Evolutionary conservation across 192 early-diverging fungal species (phyloP).

Genomic region (Allomyces javanicus): DNA sequence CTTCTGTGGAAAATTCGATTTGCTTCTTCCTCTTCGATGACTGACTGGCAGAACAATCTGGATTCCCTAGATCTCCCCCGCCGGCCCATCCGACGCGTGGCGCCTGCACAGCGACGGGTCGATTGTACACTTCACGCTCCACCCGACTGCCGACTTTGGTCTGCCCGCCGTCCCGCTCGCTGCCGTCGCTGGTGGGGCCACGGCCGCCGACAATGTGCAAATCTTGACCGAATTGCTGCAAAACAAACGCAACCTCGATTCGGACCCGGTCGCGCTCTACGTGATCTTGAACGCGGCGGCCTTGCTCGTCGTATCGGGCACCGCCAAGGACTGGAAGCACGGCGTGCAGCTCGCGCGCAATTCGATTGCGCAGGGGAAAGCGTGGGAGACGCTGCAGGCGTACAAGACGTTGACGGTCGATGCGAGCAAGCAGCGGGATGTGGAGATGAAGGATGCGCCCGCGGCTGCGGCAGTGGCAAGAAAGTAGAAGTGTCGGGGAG

Average conservation of each 20-base stretch:
- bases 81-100: conserved; percentile 80
- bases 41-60: background rate
- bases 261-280: conserved; percentile 64
- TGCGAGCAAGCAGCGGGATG: too few species aligned
- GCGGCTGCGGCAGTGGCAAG: too few species aligned
- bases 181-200: conserved; percentile 45
- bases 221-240: conserved; percentile 36
- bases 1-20: background rate
- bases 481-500: too few species aligned
- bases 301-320: conserved; percentile 58
- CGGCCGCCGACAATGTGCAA: conserved; percentile 50
- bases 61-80: conserved; percentile 49
- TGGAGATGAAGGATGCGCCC: too few species aligned
- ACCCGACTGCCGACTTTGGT: conserved; percentile 69
- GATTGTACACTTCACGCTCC: conserved; percentile 41
- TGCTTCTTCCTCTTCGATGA: background rate
- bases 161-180: conserved; percentile 49
- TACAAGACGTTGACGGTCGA: conserved; percentile 15
- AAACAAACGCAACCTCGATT: background rate
- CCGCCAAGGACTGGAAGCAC: conserved; percentile 44
- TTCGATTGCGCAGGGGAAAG: conserved; percentile 51
- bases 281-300: conserved; percentile 85
- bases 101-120: conserved; percentile 35
- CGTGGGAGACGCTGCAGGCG: conserved; percentile 33
- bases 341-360: conserved; percentile 56